These are phyloP conservation scores for Pseudogymnoascus sp. DNA, from an alignment of 2,329 filamentous ascomycete genomes.

Conservation along the genomic window DNA sequence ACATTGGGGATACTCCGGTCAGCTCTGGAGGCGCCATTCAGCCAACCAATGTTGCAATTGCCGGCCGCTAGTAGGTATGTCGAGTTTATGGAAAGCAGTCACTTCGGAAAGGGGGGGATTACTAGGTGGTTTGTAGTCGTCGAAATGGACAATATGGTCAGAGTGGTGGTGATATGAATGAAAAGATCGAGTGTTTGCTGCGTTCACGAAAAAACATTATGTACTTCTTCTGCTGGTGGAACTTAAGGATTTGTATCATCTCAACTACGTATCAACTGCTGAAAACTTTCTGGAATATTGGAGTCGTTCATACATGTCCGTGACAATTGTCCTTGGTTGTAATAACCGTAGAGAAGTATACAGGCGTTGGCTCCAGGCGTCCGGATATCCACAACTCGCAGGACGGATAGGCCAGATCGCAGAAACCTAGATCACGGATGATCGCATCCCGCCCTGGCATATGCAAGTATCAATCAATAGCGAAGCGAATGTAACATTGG, in stretches of 20 bases:
- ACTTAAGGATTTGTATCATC: neutral
- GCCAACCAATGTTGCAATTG: neutral
- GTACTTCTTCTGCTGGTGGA: neutral
- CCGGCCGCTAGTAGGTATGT: neutral
- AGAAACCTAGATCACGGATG: neutral
- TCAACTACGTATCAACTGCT: neutral
- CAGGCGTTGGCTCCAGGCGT: neutral
- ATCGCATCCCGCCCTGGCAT: neutral
- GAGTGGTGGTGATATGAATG: neutral
- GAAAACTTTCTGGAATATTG: neutral
- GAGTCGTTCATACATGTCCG: neutral
- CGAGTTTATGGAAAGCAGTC: neutral
- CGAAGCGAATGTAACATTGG: neutral
- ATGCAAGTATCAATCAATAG: neutral
- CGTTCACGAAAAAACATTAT: neutral
- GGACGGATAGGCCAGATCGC: neutral
- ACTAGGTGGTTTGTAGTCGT: neutral
- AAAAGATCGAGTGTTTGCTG: neutral
- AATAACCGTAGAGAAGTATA: neutral
- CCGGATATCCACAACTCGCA: neutral
- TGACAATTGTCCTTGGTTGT: neutral
- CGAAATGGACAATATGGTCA: neutral
- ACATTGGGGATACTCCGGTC: neutral
- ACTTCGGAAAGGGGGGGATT: neutral
- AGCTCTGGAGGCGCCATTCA: neutral